Percentiles rank a stretch among this genome's conserved stretches.
These are phyloP conservation scores for Cerrena zonata DNA, from an alignment of 1,284 basidiomycete species.

Conservation along the genomic window DNA sequence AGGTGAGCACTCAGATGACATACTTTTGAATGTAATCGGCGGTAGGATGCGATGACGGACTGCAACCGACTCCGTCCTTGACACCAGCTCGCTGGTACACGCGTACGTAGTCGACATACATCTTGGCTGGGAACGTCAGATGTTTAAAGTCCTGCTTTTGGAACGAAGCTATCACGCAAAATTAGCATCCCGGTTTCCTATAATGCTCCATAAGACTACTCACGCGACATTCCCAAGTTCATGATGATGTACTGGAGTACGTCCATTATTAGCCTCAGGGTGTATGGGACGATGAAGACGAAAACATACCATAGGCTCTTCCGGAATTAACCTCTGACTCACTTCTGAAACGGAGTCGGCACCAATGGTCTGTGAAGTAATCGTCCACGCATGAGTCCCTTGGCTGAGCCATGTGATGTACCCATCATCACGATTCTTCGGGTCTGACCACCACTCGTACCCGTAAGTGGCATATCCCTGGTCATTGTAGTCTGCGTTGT, in stretches of 20 bases:
- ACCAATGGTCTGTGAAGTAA: conserved; percentile 54
- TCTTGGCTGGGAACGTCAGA: conserved; percentile 60
- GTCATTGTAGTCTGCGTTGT: conserved; percentile 49
- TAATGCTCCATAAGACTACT: conserved; percentile 32
- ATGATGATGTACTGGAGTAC: conserved; percentile 60
- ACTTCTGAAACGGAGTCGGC: conserved; percentile 52
- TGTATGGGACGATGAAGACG: background rate
- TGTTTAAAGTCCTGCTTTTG: conserved; percentile 63
- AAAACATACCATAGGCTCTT: conserved; percentile 67
- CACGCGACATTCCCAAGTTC: conserved; percentile 68
- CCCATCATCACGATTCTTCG: conserved; percentile 51
- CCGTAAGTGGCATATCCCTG: conserved; percentile 55
- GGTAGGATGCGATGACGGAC: conserved; percentile 59
- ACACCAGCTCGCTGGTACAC: conserved; percentile 67
- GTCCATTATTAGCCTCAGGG: background rate
- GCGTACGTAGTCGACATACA: conserved; percentile 75
- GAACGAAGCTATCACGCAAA: conserved; percentile 42
- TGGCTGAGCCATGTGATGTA: conserved; percentile 72
- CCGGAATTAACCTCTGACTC: conserved; percentile 61
- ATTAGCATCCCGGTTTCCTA: background rate
- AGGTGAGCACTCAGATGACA: conserved; percentile 5
- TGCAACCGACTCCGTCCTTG: conserved; percentile 53
- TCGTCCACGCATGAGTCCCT: conserved; percentile 59
- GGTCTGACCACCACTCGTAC: conserved; percentile 72
- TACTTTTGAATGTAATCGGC: conserved; percentile 39